These are phyloP conservation scores for Pleomassaria siparia DNA, from an alignment of 2,329 filamentous ascomycete genomes.

Conservation along the genomic window DNA sequence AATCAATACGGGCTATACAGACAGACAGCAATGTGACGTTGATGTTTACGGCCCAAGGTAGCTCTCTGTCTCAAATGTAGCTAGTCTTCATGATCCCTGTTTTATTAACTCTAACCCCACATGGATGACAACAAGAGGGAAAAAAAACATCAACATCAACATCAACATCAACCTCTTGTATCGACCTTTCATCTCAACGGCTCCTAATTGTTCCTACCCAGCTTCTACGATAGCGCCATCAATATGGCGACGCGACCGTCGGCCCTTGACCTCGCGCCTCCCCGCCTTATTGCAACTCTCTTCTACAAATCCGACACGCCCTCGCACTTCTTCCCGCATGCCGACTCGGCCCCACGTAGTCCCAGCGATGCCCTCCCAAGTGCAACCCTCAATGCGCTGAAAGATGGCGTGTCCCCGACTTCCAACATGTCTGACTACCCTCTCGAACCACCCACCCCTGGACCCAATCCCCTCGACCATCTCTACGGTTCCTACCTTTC, in stretches of 20 bases:
- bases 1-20: too few relatives aligned
- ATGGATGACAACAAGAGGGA: too few relatives aligned
- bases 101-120: too few relatives aligned
- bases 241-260: conserved; percentile 2
- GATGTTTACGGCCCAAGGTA: too few relatives aligned
- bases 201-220: background rate
- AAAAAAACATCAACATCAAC: too few relatives aligned
- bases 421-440: conserved; percentile 55
- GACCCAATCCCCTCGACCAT: conserved; percentile 57
- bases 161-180: too few relatives aligned
- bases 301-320: conserved; percentile 40
- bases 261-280: conserved; percentile 17
- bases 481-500: conserved; percentile 58
- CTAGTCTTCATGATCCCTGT: too few relatives aligned
- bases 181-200: too few relatives aligned
- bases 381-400: conserved; percentile 34
- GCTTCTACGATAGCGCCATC: too few relatives aligned
- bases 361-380: conserved; percentile 33
- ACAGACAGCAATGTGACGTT: too few relatives aligned
- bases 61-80: too few relatives aligned
- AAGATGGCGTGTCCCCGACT: conserved; percentile 53
- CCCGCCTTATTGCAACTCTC: conserved; percentile 39
- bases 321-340: conserved; percentile 47
- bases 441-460: conserved; percentile 56
- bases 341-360: conserved; percentile 47